phyloP scores from a whole-genome alignment of 2,329 filamentous ascomycete genomes.

The Zasmidium cellare region DNA sequence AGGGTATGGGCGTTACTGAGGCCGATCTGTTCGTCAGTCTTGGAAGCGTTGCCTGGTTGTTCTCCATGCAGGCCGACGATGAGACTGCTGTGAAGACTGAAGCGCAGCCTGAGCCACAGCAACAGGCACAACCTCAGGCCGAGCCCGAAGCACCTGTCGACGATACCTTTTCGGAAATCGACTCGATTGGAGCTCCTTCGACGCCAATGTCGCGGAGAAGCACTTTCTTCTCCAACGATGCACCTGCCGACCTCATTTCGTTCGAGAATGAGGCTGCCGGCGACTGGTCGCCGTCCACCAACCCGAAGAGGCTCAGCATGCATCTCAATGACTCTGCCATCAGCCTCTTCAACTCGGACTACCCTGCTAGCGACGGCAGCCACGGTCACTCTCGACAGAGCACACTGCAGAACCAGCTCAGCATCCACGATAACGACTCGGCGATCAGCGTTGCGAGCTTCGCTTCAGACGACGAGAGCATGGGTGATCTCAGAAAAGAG shows the following conservation, averaged over 20 bases:
- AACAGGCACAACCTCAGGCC: neutral
- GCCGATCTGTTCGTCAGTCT: conserved; percentile 38
- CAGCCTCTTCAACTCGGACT: conserved; percentile 8
- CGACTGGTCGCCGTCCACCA: neutral
- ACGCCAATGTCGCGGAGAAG: neutral
- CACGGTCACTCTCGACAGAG: neutral
- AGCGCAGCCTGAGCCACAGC: neutral
- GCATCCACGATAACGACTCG: neutral
- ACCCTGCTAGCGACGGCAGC: conserved; percentile 1
- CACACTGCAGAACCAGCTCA: neutral
- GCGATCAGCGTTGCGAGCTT: neutral
- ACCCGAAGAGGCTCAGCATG: neutral
- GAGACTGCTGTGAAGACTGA: neutral
- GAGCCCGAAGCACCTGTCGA: neutral
- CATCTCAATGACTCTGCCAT: conserved; percentile 19
- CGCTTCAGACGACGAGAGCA: neutral
- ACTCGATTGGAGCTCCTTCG: neutral
- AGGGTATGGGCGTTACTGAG: conserved; percentile 32
- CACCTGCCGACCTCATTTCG: neutral
- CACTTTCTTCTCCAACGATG: neutral
- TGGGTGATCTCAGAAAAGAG: neutral
- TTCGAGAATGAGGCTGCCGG: neutral
- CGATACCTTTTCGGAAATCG: conserved; percentile 3
- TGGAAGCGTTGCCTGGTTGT: conserved; percentile 48
- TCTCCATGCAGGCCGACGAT: conserved; percentile 38